Evolutionary conservation across 257 asterid genomes (phyloP), one percentile per base, ranked within the genome.

Genomic region (Nicotiana tabacum): DNA sequence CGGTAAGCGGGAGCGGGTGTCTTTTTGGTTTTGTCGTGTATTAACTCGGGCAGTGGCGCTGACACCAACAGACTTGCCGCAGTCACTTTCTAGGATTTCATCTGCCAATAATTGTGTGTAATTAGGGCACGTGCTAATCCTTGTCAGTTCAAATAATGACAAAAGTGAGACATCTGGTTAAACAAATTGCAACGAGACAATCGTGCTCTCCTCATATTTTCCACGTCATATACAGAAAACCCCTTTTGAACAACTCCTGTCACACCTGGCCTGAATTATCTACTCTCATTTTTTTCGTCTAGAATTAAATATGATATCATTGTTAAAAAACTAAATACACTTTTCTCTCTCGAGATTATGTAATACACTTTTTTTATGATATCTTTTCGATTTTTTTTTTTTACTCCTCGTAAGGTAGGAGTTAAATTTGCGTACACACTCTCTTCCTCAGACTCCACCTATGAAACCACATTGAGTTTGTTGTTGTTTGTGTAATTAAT

Each of bases 391-490:
- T 37, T 21, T 21, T 21, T 21, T 21, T 21, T 21, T 21, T 21
- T 21, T 21, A 21, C 24, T 21, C 24, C 24, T 21, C 24, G 24
- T 21, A 21, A 21, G 4, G 0, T 35, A 35, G 7, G 7, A 1
- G 39, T 35, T 5, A 35, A 6, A 29, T 29, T 6, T 35, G 1
- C 6, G 7, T 35, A 35, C 0, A 35, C 1, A 35, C 1, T 35
- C 5, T 0, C 1, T 6, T 4, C 5, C 39, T 0, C 39, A 35
- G 0, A 37, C 0, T 1, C 0, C 0, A 5, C 0, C 0, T 37
- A 37, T 37, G 8, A 0, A 0, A 37, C 0, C 8, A 37, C 43
- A 33, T 0, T 3, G 37, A 33, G 5, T 33, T 33, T 33, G 43
- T 37, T 37, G 2, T 37, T 37, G 43, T 37, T 37, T 1, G 8